Percentiles rank a stretch among this genome's conserved stretches.
Conservation (phyloP, 2,329 filamentous ascomycete genomes). For the Aspergillus pseudoviridinutans region DNA sequence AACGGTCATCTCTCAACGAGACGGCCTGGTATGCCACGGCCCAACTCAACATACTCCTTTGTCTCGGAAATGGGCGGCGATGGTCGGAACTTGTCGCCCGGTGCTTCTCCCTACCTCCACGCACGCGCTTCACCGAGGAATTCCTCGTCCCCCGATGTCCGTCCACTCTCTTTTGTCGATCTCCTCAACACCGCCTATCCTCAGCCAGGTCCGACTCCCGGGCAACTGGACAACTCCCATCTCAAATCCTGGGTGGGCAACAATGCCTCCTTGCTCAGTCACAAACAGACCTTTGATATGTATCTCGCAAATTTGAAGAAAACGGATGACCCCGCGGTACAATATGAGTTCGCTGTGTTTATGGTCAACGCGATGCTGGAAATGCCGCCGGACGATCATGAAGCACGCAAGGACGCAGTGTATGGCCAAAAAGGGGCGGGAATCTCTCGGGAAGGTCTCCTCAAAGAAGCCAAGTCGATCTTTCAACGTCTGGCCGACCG, state of each 20-base stretch:
- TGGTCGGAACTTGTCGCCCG: constrained; percentile 56
- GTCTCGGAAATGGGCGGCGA: constrained; percentile 65
- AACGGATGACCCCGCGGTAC: constrained; percentile 81
- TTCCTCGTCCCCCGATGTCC: constrained; percentile 54
- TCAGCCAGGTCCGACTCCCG: constrained; percentile 65
- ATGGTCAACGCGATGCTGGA: constrained; percentile 87
- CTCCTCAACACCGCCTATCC: constrained; percentile 69
- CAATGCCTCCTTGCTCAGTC: constrained; percentile 85
- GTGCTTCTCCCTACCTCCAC: constrained; percentile 45
- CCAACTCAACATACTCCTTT: constrained; percentile 71
- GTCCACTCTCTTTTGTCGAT: constrained; percentile 59
- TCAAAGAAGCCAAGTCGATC: constrained; percentile 85
- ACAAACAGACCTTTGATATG: constrained; percentile 95
- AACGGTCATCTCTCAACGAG: constrained; percentile 60
- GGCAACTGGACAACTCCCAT: constrained; percentile 72
- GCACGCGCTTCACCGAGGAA: constrained; percentile 48
- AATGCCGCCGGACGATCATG: constrained; percentile 53
- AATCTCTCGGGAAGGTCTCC: constrained; percentile 61
- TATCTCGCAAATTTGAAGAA: constrained; percentile 97
- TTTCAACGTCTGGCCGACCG: constrained; percentile 79
- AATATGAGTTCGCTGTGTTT: constrained; percentile 95
- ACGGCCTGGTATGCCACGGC: constrained; percentile 54
- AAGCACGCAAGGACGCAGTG: constrained; percentile 22
- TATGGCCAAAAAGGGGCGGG: constrained; percentile 24
- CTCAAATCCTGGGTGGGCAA: constrained; percentile 75